phyloP scores from a whole-genome alignment of 345 rosid species.

The Pseudoturritis turrita region DNA sequence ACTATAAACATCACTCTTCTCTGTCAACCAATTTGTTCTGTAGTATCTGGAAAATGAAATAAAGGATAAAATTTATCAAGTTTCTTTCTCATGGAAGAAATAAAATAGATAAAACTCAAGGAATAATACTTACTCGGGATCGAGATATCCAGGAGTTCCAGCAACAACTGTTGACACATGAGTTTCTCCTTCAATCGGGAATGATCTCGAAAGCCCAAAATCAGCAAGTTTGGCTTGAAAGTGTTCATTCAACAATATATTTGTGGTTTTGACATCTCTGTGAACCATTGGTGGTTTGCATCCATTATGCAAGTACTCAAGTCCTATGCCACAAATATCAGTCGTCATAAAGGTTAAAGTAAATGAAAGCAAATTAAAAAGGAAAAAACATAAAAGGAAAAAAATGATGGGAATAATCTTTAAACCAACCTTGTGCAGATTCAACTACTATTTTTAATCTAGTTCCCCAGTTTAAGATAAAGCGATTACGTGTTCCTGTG shows the following conservation, averaged over 20 bases:
- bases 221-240: conserved; percentile 47
- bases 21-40: conserved; percentile 29
- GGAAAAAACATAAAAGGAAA: background rate
- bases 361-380: background rate
- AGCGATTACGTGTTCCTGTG: conserved; percentile 13
- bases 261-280: conserved; percentile 29
- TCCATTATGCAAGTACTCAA: conserved; percentile 31
- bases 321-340: conserved; percentile 1
- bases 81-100: background rate
- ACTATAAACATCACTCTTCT: conserved; percentile 54
- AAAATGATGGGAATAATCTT: background rate
- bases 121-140: conserved; percentile 25
- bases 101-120: background rate
- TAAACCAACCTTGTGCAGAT: conserved; percentile 45
- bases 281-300: conserved; percentile 36
- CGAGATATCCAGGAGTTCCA: conserved; percentile 33
- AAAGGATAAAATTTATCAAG: background rate
- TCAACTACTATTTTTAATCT: conserved; percentile 41
- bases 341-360: background rate
- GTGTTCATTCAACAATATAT: conserved; percentile 43
- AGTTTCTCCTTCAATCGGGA: conserved; percentile 29
- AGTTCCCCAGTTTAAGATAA: conserved; percentile 37
- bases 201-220: conserved; percentile 34
- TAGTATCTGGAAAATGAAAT: conserved; percentile 12
- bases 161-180: conserved; percentile 32